These are phyloP conservation scores for Botrytis paeoniae DNA, from an alignment of 2,329 filamentous ascomycete species.

Conservation along the genomic window DNA sequence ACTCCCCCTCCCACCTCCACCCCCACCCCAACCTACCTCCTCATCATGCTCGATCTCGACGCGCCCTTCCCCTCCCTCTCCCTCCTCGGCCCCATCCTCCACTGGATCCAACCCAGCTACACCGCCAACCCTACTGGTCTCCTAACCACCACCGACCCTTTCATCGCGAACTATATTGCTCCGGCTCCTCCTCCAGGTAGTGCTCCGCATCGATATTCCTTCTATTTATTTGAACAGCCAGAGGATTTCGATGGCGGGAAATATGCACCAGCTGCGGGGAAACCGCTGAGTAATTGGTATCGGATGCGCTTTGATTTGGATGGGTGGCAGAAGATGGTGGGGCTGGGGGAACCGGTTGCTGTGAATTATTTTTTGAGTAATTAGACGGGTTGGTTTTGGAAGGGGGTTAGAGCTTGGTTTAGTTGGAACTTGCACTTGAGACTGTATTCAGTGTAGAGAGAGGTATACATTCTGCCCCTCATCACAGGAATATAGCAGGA, in stretches of 20 bases:
- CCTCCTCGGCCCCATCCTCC: constrained; percentile 46
- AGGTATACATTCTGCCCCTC: too few relatives aligned
- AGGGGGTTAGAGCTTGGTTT: neutral
- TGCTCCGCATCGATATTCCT: constrained; percentile 49
- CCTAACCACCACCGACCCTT: constrained; percentile 25
- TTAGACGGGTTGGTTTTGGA: constrained; percentile 18
- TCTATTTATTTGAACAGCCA: constrained; percentile 50
- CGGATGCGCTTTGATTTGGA: constrained; percentile 46
- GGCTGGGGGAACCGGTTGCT: constrained; percentile 39
- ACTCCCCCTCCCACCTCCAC: neutral
- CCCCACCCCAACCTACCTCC: constrained; percentile 38
- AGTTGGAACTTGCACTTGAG: fast-evolving
- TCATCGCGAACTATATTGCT: constrained; percentile 43
- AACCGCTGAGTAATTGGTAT: constrained; percentile 38
- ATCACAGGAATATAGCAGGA: neutral
- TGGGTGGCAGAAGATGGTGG: constrained; percentile 39
- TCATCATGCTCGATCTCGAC: constrained; percentile 47
- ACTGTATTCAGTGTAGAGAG: neutral
- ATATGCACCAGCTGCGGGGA: constrained; percentile 39
- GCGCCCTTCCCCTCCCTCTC: constrained; percentile 44
- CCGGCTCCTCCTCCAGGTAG: constrained; percentile 48
- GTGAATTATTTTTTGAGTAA: constrained; percentile 42
- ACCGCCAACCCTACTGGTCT: neutral
- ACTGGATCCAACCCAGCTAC: constrained; percentile 46
- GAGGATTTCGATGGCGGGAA: constrained; percentile 38